Base-by-base conservation (phyloP, 495 filamentous ascomycete species). In the Bacidia gigantensis region DNA sequence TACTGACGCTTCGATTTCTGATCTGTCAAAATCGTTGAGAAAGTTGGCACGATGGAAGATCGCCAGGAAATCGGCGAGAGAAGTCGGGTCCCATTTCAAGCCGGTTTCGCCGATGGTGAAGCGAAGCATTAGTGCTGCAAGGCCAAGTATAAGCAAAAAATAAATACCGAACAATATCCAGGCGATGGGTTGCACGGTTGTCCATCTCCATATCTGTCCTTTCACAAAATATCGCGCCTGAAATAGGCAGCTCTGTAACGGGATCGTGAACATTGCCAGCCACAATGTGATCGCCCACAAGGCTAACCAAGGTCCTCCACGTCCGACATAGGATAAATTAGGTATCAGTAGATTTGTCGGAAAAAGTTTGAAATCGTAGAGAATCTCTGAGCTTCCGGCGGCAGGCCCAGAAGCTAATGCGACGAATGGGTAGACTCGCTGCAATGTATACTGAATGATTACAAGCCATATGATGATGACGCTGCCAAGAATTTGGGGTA, bases 11-110 rank as follows among this genome's bases (percentile, higher is more conserved):
- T 69, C 75, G 45, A 63, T 77, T 65, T 75, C 82, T 14, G 69
- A 80, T 56, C 67, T 75, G 53, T 72, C 77, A 69, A 75, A 92
- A 55, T 84, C 83, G 32, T 70, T 70, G 26, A 87, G 67, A 11
- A 80, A 78, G 63, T 95, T 95, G 35, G 86, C 87, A 42, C 84
- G 73, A 32, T 87, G 82, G 14, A 93, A 74, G 10, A 94, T 67
- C 2, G 80, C 75, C 43, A 86, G 71, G 23, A 92, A 64, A 62
- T 94, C 89, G 10, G 84, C 88, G 21, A 94, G 65, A 12, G 80
- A 87, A n/a, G 79, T 67, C 1, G 86, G 77, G 63, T 89, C 87
- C 89, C 89, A 95, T 64, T 82, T 79, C 58, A 95, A 66, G 2
- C 89, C 89, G 0, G 87, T 86, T 57, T 65, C 72, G 26, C 67